Percentiles rank a stretch among this genome's conserved stretches.
Conservation (phyloP, 257 asterid species). For the Mentha longifolia region DNA sequence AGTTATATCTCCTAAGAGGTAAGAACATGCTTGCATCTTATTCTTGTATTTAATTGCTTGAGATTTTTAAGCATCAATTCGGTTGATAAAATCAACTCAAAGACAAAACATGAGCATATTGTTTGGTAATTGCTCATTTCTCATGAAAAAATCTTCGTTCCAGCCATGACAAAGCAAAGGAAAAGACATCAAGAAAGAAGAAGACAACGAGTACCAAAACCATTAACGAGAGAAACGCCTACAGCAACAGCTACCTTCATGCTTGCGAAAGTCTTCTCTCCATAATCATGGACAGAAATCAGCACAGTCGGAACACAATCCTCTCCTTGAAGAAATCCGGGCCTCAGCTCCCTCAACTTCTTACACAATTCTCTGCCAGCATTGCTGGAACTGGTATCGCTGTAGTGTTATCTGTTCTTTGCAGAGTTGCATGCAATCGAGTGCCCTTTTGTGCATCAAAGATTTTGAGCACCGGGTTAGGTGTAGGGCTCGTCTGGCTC, state of each 20-base stretch:
- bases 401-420: slow-evolving; percentile 61
- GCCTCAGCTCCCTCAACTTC: slow-evolving; percentile 67
- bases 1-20: slow-evolving; percentile 53
- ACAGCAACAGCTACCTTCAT: slow-evolving; percentile 61
- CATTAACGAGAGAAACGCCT: slow-evolving; percentile 50
- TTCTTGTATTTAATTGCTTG: neutral
- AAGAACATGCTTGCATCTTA: slow-evolving; percentile 18
- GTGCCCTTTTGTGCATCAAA: slow-evolving; percentile 62
- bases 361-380: slow-evolving; percentile 76
- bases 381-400: slow-evolving; percentile 96
- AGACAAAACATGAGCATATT: neutral
- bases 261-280: slow-evolving; percentile 93
- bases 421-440: slow-evolving; percentile 61
- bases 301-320: slow-evolving; percentile 51
- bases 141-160: slow-evolving; percentile 17
- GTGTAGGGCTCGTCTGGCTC: slow-evolving; percentile 87
- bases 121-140: slow-evolving; percentile 1
- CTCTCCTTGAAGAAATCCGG: slow-evolving; percentile 76
- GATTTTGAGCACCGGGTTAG: slow-evolving; percentile 71
- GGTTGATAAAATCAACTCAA: neutral
- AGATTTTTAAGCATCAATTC: neutral
- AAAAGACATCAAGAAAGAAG: slow-evolving; percentile 52
- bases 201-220: slow-evolving; percentile 49
- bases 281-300: slow-evolving; percentile 60
- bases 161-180: slow-evolving; percentile 60